Evolutionary conservation across 2,329 filamentous ascomycete species (phyloP).

Genomic region (Basipetospora chlamydospora): DNA sequence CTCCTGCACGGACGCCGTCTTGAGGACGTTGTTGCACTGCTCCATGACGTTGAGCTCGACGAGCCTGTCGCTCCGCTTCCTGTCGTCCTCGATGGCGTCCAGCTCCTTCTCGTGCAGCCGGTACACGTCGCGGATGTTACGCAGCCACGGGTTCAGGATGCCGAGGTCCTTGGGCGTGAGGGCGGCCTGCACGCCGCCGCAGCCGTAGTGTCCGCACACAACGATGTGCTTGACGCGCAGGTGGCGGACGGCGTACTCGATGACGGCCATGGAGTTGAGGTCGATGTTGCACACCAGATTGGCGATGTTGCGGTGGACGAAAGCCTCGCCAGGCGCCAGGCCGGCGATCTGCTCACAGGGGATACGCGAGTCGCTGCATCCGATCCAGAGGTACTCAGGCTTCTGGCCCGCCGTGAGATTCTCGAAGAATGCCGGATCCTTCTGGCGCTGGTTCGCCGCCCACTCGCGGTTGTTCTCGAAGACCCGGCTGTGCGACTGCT

Average conservation of each 20-base stretch:
- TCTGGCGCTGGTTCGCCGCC: constrained; percentile 42
- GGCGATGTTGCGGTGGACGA: constrained; percentile 90
- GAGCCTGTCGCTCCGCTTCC: constrained; percentile 51
- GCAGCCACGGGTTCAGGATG: constrained; percentile 58
- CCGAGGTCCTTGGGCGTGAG: constrained; percentile 58
- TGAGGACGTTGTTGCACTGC: constrained; percentile 64
- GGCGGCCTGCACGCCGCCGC: constrained; percentile 62
- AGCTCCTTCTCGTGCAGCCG: constrained; percentile 57
- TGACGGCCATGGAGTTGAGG: constrained; percentile 65
- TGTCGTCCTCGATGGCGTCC: constrained; percentile 43
- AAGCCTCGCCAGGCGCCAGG: constrained; percentile 76
- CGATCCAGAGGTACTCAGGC: constrained; percentile 73
- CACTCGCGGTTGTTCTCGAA: constrained; percentile 56
- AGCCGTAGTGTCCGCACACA: constrained; percentile 67
- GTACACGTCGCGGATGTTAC: constrained; percentile 63
- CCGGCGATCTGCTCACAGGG: constrained; percentile 82
- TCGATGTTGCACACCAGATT: constrained; percentile 74
- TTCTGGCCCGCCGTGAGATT: constrained; percentile 49
- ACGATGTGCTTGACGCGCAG: constrained; percentile 71
- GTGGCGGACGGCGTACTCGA: constrained; percentile 74
- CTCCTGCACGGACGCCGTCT: constrained; percentile 69
- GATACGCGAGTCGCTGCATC: constrained; percentile 79
- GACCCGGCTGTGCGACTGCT: constrained; percentile 49
- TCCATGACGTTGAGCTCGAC: constrained; percentile 74
- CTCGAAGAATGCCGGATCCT: constrained; percentile 51